Percentiles rank a stretch among this genome's conserved stretches.
These are phyloP conservation scores for Talaromyces sp. DNA, from an alignment of 2,329 filamentous ascomycete species.

Conservation along the genomic window DNA sequence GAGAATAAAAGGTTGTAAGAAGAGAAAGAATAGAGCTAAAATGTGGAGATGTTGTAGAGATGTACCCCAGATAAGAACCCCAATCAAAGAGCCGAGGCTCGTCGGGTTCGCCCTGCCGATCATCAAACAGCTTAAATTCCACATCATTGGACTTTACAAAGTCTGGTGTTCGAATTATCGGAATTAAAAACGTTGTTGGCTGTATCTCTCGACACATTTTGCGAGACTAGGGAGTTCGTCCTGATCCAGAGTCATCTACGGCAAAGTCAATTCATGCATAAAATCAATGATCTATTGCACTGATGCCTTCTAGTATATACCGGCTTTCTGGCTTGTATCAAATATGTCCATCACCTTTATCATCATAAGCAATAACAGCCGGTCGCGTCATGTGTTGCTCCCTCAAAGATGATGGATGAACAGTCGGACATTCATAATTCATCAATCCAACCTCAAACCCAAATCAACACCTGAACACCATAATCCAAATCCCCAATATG, in stretches of 20 bases:
- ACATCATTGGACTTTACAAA: neutral
- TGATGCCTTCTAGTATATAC: neutral
- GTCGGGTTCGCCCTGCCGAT: neutral
- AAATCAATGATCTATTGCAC: neutral
- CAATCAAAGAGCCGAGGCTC: conserved; percentile 1
- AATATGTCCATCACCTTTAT: neutral
- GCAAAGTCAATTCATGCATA: neutral
- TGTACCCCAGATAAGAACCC: neutral
- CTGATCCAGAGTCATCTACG: neutral
- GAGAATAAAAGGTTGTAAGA: neutral
- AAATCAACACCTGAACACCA: neutral
- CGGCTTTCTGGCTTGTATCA: neutral
- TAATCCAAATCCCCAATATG: neutral
- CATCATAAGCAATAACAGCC: neutral
- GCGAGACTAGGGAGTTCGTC: neutral
- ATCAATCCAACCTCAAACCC: neutral
- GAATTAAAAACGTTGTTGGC: neutral
- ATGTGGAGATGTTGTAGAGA: neutral
- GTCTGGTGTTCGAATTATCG: neutral
- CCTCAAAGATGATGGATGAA: neutral
- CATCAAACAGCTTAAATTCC: neutral
- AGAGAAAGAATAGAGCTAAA: neutral
- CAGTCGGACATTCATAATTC: neutral
- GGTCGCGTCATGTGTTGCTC: too few relatives aligned
- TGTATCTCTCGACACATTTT: neutral